Percentiles rank a stretch among this genome's conserved stretches.
phyloP scores from a whole-genome alignment of 345 rosid species.

The Dipteronia sinensis region DNA sequence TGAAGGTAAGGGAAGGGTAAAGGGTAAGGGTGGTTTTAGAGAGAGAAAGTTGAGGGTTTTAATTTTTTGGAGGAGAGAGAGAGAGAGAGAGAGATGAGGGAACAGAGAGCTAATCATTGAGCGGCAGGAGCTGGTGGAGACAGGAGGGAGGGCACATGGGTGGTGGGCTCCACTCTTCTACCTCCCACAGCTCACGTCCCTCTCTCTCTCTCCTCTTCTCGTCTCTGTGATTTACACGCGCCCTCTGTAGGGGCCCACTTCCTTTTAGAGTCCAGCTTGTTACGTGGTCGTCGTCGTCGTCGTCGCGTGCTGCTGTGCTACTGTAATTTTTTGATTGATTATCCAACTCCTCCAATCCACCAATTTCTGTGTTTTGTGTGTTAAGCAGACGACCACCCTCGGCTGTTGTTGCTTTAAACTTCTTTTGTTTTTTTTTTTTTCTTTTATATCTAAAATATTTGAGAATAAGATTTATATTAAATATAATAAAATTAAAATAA shows the following conservation, averaged over 20 bases:
- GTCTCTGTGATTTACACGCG: background rate
- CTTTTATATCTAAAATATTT: no score
- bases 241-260: background rate
- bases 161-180: constrained; percentile 61
- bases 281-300: no score
- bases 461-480: no score
- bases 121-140: constrained; percentile 99
- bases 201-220: background rate
- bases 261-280: no score
- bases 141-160: constrained; percentile 98
- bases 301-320: no score
- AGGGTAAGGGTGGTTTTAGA: background rate
- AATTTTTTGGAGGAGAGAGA: background rate
- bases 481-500: no score
- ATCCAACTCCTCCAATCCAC: no score
- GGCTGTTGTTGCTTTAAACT: no score
- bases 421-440: no score
- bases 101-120: constrained; percentile 78
- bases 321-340: no score
- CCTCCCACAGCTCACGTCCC: constrained; percentile 63
- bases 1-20: background rate
- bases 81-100: constrained; percentile 20
- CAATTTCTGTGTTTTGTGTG: background rate
- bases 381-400: no score
- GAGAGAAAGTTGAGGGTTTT: constrained; percentile 19